Percentiles rank a stretch among this genome's conserved stretches.
Conservation (phyloP, 2,329 filamentous ascomycete genomes). For the Didymella pinodella region DNA sequence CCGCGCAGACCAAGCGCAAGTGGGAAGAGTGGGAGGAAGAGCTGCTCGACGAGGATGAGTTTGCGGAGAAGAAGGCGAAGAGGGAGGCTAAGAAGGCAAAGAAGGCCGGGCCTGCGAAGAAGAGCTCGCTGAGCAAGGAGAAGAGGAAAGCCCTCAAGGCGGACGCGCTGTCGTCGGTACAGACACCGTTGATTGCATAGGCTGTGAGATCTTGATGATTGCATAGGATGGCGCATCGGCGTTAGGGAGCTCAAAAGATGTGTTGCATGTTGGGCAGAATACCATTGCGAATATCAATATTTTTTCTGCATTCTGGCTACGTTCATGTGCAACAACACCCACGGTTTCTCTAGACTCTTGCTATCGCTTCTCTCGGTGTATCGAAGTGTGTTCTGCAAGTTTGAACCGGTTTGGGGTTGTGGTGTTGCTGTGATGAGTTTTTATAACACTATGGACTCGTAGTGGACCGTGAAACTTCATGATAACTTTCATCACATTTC, state of each 20-base stretch:
- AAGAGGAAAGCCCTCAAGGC: conserved; percentile 61
- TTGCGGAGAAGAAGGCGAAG: conserved; percentile 48
- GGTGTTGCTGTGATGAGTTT: not conserved
- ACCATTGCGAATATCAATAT: conserved; percentile 25
- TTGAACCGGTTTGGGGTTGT: not conserved
- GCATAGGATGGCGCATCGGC: conserved; percentile 33
- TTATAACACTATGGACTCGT: not conserved
- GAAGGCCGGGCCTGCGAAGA: conserved; percentile 45
- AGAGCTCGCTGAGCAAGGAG: conserved; percentile 53
- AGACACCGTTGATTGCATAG: conserved; percentile 45
- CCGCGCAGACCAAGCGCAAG: conserved; percentile 48
- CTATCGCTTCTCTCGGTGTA: not conserved
- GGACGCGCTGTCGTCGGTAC: conserved; percentile 55
- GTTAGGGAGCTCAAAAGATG: conserved; percentile 34
- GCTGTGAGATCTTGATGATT: conserved; percentile 15
- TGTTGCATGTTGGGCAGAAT: conserved; percentile 25
- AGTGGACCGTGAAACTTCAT: not conserved
- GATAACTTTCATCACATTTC: too few relatives aligned
- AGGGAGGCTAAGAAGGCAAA: conserved; percentile 61
- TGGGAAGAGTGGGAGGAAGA: conserved; percentile 51
- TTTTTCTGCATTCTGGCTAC: conserved; percentile 1
- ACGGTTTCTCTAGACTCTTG: not conserved
- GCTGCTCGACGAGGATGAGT: conserved; percentile 46
- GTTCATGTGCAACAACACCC: not conserved
- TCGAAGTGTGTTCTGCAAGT: not conserved